Base-by-base conservation (phyloP, 495 filamentous ascomycete genomes). In the Venustampulla echinocandica region DNA sequence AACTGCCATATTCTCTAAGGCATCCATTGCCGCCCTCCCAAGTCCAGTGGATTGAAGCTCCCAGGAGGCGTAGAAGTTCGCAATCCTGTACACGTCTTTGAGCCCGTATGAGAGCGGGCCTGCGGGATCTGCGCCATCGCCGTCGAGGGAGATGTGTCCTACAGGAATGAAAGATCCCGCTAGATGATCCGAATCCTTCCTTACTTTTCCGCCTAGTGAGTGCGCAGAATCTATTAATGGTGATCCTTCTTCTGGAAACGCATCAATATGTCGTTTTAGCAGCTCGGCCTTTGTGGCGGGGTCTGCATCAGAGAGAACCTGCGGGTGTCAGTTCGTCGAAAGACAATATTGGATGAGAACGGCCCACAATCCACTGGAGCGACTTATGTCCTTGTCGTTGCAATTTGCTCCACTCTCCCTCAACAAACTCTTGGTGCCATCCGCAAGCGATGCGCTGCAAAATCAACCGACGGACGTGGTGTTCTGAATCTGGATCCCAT, bases 81-180 rank as follows among this genome's bases (percentile, higher is more conserved):
- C 56, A 18, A 67, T 54, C 56, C 61, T 64, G 41, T 60, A 62
- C 2, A 46, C 42, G 21, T 55, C 44, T n/a, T 54, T 56, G 18
- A 60, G 54, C 5, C 47, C 50, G 27, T 30, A 30, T 7, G 27
- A 30, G 7, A 30, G 27, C 27, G 7, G 7, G 7, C 27, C 27
- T 7, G n/a, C 27, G 11, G 61, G 24, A 48, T 54, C 50, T 20
- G 42, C 28, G 40, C 59, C 48, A 23, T 55, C 52, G 14, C 61
- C 44, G 18, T 62, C 64, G 5, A 68, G 42, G 10, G 62, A 60
- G 22, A 67, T 63, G 46, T 67, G 64, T n/a, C 65, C 64, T 42
- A 67, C 53, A n/a, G 65, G 65, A 10, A 54, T 53, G 54, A 67
- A 67, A 13, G 52, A 23, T 1, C 24, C 6, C 6, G 53, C 53